A percentile compares a stretch with the other conserved stretches of the same genome.
These are phyloP conservation scores for Rhododendron molle DNA, from an alignment of 148 eudicot species.

Conservation along the genomic window DNA sequence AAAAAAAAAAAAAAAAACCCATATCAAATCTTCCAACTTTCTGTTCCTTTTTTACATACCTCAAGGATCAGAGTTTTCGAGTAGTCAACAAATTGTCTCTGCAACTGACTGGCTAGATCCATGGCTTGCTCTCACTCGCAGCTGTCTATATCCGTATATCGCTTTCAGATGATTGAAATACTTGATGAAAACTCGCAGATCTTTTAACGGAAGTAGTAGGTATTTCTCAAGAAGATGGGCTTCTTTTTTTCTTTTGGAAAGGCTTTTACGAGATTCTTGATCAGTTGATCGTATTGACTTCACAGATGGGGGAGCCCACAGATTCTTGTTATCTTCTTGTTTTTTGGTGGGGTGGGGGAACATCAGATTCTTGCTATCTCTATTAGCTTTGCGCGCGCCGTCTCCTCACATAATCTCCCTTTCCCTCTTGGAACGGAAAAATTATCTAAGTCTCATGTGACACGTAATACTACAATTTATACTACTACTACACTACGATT, in stretches of 20 bases:
- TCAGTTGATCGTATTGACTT: neutral
- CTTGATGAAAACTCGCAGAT: neutral
- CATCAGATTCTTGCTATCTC: no score
- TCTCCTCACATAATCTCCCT: neutral
- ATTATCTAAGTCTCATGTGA: neutral
- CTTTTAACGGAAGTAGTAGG: neutral
- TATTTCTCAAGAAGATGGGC: neutral
- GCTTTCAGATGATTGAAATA: neutral
- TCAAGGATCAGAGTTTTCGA: slow-evolving; percentile 26
- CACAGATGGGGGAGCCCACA: neutral
- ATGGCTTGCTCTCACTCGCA: slow-evolving; percentile 16
- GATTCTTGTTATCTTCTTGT: neutral
- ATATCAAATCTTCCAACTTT: neutral
- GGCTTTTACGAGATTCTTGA: neutral
- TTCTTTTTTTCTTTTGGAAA: neutral
- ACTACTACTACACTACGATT: no score
- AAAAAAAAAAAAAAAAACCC: slow-evolving; percentile 3
- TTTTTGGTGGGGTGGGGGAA: no score
- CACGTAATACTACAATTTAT: no score
- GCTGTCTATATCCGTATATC: neutral
- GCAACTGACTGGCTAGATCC: slow-evolving; percentile 33
- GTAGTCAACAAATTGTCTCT: slow-evolving; percentile 37
- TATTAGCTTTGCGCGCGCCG: neutral
- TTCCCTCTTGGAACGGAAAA: neutral
- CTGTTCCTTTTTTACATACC: slow-evolving; percentile 15